Conservation (phyloP, 2,329 filamentous ascomycete genomes). For the Colletotrichum nymphaeae region DNA sequence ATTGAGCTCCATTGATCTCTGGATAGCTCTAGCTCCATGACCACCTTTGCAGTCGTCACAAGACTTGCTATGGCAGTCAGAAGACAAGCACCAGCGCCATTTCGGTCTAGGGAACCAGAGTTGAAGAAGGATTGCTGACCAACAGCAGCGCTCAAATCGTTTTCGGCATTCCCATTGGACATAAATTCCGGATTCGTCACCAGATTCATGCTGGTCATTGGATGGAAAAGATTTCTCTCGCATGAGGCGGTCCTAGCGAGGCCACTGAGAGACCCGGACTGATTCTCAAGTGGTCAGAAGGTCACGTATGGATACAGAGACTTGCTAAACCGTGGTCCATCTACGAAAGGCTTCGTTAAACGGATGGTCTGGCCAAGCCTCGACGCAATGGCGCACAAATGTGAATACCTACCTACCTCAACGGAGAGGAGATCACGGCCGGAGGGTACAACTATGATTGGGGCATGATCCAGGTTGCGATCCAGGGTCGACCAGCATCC, state of each 20-base stretch:
- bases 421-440: not conserved
- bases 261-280: slow-evolving; percentile 50
- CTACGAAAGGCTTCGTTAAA: not conserved
- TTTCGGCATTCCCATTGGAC: slow-evolving; percentile 47
- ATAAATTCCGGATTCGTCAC: slow-evolving; percentile 48
- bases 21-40: not conserved
- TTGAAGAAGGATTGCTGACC: slow-evolving; percentile 37
- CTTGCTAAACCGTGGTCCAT: slow-evolving; percentile 36
- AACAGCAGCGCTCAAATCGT: slow-evolving; percentile 43
- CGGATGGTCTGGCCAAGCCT: slow-evolving; percentile 12
- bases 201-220: slow-evolving; percentile 47
- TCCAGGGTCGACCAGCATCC: slow-evolving; percentile 29
- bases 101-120: not conserved
- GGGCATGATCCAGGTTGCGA: slow-evolving; percentile 16
- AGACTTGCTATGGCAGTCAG: not conserved
- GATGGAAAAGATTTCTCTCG: slow-evolving; percentile 49
- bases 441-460: slow-evolving; percentile 18
- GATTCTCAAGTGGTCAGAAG: slow-evolving; percentile 58
- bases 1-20: not conserved
- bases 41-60: slow-evolving; percentile 1
- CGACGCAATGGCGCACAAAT: not conserved
- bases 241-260: slow-evolving; percentile 52
- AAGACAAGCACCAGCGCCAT: slow-evolving; percentile 12
- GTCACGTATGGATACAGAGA: slow-evolving; percentile 24
- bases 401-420: not conserved